Conservation (phyloP, 352 stramenopile genomes). For the Thalassiosira delicatula region DNA sequence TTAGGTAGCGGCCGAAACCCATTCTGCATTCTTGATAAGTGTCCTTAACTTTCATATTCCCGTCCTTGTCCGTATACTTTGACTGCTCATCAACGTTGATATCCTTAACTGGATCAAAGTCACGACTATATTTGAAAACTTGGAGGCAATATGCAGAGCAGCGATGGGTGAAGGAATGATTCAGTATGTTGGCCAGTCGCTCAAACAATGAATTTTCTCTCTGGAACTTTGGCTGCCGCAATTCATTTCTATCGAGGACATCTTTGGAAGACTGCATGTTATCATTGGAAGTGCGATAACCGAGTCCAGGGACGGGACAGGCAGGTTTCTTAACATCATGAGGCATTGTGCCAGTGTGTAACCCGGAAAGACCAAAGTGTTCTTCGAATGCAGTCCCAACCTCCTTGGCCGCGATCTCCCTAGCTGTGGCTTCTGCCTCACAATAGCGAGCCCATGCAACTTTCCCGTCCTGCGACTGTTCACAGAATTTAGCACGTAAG, state of each 20-base stretch:
- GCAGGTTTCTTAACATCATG: background rate
- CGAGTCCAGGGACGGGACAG: background rate
- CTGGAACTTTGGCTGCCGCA: too few species aligned
- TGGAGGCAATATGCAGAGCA: conserved; percentile 7
- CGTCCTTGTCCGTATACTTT: background rate
- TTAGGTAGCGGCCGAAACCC: background rate
- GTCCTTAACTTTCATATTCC: background rate
- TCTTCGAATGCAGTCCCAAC: background rate
- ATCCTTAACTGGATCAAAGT: conserved; percentile 6
- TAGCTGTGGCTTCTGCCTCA: background rate
- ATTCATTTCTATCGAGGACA: too few species aligned
- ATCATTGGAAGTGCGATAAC: too few species aligned
- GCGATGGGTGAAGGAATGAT: background rate
- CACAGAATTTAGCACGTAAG: background rate
- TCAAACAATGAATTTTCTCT: background rate
- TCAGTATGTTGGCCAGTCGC: background rate
- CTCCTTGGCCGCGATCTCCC: background rate
- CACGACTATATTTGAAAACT: background rate
- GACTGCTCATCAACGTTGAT: background rate
- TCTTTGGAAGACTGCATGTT: too few species aligned
- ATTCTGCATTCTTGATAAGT: conserved; percentile 5
- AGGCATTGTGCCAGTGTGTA: background rate
- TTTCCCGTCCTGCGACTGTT: background rate
- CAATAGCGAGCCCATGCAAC: background rate
- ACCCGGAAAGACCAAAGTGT: background rate